These are phyloP conservation scores for Boletus reticulatus DNA, from an alignment of 768 basidiomycete genomes.

Conservation along the genomic window DNA sequence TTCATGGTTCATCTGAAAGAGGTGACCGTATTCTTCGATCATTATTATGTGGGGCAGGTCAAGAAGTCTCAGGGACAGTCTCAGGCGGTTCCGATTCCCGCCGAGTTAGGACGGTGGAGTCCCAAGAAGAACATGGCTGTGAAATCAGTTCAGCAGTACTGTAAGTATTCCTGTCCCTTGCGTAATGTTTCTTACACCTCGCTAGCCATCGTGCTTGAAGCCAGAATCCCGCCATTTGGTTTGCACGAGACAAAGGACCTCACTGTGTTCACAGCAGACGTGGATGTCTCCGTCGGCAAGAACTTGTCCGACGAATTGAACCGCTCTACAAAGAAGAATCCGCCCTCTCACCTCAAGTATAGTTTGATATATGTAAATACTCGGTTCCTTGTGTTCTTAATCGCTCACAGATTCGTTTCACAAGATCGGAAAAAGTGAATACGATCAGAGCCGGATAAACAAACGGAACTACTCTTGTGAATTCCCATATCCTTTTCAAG, in stretches of 20 bases:
- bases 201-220: neutral
- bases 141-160: constrained; percentile 17
- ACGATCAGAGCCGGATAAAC: neutral
- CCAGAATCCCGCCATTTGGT: neutral
- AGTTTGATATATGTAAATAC: neutral
- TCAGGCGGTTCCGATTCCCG: constrained; percentile 47
- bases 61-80: constrained; percentile 57
- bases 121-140: constrained; percentile 67
- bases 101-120: constrained; percentile 53
- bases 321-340: neutral
- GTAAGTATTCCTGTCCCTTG: neutral
- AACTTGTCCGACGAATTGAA: neutral
- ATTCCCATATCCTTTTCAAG: neutral
- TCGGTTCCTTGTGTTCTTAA: neutral
- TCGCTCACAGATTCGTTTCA: neutral
- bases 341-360: neutral
- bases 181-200: neutral
- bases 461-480: neutral
- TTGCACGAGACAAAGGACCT: neutral
- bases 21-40: constrained; percentile 78
- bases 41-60: constrained; percentile 59
- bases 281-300: neutral
- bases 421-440: neutral
- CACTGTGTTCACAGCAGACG: neutral
- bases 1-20: constrained; percentile 80